These are phyloP conservation scores for Clonostachys chloroleuca DNA, from an alignment of 2,329 filamentous ascomycete genomes.

Conservation along the genomic window DNA sequence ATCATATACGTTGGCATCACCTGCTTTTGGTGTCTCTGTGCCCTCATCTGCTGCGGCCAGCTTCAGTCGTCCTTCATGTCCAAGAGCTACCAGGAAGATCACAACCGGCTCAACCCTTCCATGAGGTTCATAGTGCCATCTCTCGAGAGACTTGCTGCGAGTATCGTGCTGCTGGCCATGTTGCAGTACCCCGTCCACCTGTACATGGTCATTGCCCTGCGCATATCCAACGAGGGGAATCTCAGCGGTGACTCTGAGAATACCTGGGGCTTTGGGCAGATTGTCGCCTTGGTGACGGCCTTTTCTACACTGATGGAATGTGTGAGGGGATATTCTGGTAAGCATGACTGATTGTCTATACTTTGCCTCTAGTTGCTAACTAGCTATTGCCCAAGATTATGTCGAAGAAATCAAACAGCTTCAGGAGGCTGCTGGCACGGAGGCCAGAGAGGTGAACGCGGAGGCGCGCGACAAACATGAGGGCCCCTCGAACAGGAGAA, in stretches of 20 bases:
- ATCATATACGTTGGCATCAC: not conserved
- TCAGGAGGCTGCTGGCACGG: too few relatives aligned
- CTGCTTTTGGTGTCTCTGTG: not conserved
- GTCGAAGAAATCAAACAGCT: too few relatives aligned
- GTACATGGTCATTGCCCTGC: constrained; percentile 4
- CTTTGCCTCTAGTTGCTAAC: too few relatives aligned
- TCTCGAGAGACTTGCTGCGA: not conserved
- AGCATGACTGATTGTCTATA: too few relatives aligned
- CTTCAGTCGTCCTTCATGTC: too few relatives aligned
- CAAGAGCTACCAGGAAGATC: too few relatives aligned
- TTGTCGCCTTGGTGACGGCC: constrained; percentile 1
- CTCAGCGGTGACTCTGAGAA: constrained; percentile 3
- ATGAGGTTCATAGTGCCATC: too few relatives aligned
- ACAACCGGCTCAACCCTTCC: too few relatives aligned
- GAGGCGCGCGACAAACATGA: too few relatives aligned
- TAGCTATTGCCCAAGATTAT: too few relatives aligned
- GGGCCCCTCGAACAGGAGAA: too few relatives aligned
- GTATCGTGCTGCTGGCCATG: not conserved
- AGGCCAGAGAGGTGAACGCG: too few relatives aligned
- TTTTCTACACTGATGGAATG: constrained; percentile 2
- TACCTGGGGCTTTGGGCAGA: constrained; percentile 4
- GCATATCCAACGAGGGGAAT: not conserved
- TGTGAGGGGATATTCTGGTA: not conserved
- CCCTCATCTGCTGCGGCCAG: not conserved
- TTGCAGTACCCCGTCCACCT: constrained; percentile 3